phyloP scores from a whole-genome alignment of 768 basidiomycete species.

The Kwoniella botswanensis region DNA sequence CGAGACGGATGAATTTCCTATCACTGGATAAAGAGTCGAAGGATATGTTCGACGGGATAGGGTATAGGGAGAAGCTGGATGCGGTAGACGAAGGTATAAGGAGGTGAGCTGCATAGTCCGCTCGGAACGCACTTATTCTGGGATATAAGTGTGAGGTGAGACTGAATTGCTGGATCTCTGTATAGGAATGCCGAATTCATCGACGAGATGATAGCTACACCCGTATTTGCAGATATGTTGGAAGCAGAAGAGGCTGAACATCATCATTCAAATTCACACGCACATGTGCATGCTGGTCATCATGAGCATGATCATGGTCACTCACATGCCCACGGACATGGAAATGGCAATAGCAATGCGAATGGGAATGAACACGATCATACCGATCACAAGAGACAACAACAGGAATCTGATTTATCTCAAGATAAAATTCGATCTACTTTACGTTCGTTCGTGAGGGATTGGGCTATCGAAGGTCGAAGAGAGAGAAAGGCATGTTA shows the following conservation, averaged over 20 bases:
- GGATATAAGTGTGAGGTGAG: too few relatives aligned
- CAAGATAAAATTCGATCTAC: conserved; percentile 91
- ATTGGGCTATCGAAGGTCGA: conserved; percentile 87
- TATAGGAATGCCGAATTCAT: conserved; percentile 76
- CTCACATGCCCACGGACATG: conserved; percentile 40
- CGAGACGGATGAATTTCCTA: conserved; percentile 77
- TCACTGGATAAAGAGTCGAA: conserved; percentile 73
- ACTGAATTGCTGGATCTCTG: background rate
- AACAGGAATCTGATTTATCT: conserved; percentile 32
- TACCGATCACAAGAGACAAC: background rate
- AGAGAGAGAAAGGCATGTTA: conserved; percentile 80
- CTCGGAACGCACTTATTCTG: too few relatives aligned
- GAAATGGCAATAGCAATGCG: conserved; percentile 32
- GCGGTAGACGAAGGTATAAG: conserved; percentile 78
- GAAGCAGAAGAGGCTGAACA: conserved; percentile 3
- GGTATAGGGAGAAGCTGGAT: conserved; percentile 78
- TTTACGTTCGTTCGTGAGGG: conserved; percentile 87
- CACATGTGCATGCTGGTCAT: conserved; percentile 31
- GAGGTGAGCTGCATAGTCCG: conserved; percentile 32
- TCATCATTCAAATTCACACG: conserved; percentile 15
- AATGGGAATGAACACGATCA: conserved; percentile 28
- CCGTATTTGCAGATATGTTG: conserved; percentile 67
- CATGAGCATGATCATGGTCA: conserved; percentile 29
- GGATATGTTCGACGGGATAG: conserved; percentile 69
- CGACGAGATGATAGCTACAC: conserved; percentile 72